Evolutionary conservation across 129 eudicot species (phyloP), one percentile per base, ranked within the genome.

Genomic region (Calendula officinalis): DNA sequence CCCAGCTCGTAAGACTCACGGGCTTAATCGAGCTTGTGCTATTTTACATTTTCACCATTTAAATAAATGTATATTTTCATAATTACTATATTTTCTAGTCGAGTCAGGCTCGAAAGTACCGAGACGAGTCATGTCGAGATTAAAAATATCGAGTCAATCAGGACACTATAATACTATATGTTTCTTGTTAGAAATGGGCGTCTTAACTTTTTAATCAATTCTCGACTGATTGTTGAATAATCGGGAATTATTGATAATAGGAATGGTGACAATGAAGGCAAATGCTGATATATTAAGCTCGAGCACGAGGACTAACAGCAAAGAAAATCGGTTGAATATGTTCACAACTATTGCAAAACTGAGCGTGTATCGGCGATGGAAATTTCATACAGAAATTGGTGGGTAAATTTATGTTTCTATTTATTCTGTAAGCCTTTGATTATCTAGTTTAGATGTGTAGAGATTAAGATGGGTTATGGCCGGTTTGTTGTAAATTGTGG

Each of bases 401-500:
- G 15, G 45, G 77, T 39, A 52, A 67, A 41, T 60, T 60, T 62
- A 40, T 43, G 68, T 68, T 56, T 44, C 56, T 62, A 43, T 66
- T 53, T 62, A 43, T 66, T 53, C 22, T 70, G 72, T 66, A 52
- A 53, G 51, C 35, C 51, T 70, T 70, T 16, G 45, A 39, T 67
- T 71, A 72, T 61, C 53, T 77, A 73, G 78, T 56, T 51, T 72
- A 72, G 73, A 43, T 61, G 11, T 62, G 86, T 80, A 74, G 83
- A 83, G 48, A 8, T 3, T 10, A 5, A 50, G 67, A 42, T 66
- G 57, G 48, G 73, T 63, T 70, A 38, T 17, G 34, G n/a, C n/a
- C n/a, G n/a, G 59, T 56, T 71, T 74, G 72, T 77, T 80, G 86
- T 84, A 84, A 74, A 80, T 80, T 66, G 66, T 79, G 73, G 75